Conservation (phyloP, 163 green algal genomes). For the Smithsoniella earleae region DNA sequence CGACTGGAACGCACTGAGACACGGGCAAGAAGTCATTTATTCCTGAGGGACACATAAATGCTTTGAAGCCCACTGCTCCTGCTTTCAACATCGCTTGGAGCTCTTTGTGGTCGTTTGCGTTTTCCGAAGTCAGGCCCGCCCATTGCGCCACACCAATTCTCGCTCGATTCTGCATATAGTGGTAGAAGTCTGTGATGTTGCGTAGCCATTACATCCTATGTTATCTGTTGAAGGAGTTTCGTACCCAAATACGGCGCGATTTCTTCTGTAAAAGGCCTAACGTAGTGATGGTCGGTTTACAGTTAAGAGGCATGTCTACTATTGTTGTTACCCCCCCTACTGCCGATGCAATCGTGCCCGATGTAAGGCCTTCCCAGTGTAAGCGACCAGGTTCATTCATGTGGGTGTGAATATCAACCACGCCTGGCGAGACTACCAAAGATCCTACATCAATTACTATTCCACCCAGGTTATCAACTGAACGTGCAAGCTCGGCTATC, state of each 20-base stretch:
- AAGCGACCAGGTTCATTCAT: constrained; percentile 85
- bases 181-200: background rate
- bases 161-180: constrained; percentile 46
- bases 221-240: constrained; percentile 6
- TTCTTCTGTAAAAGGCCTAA: constrained; percentile 56
- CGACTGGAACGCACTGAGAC: background rate
- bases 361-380: constrained; percentile 83
- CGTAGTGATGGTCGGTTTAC: constrained; percentile 59
- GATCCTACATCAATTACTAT: constrained; percentile 65
- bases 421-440: constrained; percentile 66
- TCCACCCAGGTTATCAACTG: background rate
- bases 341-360: constrained; percentile 70
- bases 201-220: background rate
- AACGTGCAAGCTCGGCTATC: background rate
- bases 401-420: constrained; percentile 91
- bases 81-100: constrained; percentile 59
- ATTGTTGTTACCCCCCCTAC: constrained; percentile 84
- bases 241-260: constrained; percentile 43
- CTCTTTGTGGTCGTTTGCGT: constrained; percentile 51
- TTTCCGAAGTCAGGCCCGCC: constrained; percentile 73
- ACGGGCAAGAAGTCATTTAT: constrained; percentile 85
- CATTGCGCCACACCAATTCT: constrained; percentile 73
- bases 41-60: constrained; percentile 82
- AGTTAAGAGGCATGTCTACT: constrained; percentile 95
- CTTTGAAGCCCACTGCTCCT: constrained; percentile 87